Base-by-base conservation (phyloP, 768 basidiomycete species). In the Daedaleopsis sinensis region DNA sequence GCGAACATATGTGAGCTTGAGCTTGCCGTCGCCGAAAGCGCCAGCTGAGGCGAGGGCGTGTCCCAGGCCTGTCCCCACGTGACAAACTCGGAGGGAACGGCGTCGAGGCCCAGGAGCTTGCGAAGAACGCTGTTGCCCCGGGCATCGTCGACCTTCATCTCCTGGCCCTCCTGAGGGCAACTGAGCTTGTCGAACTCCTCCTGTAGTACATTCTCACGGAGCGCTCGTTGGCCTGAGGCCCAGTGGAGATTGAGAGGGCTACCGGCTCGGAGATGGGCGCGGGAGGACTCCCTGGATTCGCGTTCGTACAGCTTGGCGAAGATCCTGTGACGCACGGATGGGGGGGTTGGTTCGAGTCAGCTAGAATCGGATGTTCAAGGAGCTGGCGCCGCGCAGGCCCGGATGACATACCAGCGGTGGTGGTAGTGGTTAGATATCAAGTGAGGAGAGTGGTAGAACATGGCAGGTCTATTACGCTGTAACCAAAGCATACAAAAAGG, bases 261-360 rank as follows among this genome's bases (percentile, higher is more conserved):
- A 1, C 54, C 42, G n/a, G n/a, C n/a, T n/a, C n/a, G n/a, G 8
- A 55, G 39, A 38, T 46, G 54, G 9, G 48, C n/a, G 38, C 49
- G 57, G 21, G 36, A 19, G 32, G 49, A n/a, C 4, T 11, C 8
- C 13, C 18, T 16, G 37, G 38, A 1, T 9, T 58, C 57, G 1
- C 57, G 49, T 37, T 58, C 57, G 57, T 58, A 58, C 4, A 58
- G 37, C 0, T 48, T 58, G 21, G 48, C 48, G 19, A 49, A 49
- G 11, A 58, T 50, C 13, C 49, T 49, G 38, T 39, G 48, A 12
- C 37, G 52, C n/a, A n/a, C n/a, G n/a, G n/a, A n/a, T n/a, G n/a
- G n/a, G n/a, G n/a, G n/a, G n/a, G n/a, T n/a, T n/a, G n/a, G n/a
- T n/a, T n/a, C n/a, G n/a, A n/a, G n/a, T n/a, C n/a, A n/a, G n/a